These are phyloP conservation scores for Candida coquimbonensis DNA, from an alignment of 805 yeast genomes.

Conservation along the genomic window DNA sequence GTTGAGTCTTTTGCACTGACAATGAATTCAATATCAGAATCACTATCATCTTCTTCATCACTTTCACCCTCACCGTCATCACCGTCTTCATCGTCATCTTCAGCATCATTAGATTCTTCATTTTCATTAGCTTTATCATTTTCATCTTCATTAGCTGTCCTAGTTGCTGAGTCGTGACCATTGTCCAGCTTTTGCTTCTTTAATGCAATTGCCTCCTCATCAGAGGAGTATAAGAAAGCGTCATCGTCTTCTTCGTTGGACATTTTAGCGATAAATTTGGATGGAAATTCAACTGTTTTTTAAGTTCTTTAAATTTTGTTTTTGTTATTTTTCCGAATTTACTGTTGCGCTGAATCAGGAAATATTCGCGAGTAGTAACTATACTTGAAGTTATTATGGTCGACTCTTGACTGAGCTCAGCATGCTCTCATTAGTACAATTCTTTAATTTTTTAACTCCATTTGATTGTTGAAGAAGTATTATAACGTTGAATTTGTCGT, in stretches of 20 bases:
- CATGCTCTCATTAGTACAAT: no score
- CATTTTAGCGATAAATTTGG: conserved; percentile 5
- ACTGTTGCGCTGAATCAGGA: no score
- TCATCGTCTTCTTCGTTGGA: conserved; percentile 53
- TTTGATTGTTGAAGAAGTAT: no score
- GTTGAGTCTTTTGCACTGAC: conserved; percentile 40
- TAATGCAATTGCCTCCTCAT: conserved; percentile 7
- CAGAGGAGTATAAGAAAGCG: conserved; percentile 38
- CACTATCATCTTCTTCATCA: conserved; percentile 34
- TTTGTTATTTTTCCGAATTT: not conserved
- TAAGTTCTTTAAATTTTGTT: no score
- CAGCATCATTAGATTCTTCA: not conserved
- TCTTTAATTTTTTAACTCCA: no score
- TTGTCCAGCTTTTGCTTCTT: conserved; percentile 14
- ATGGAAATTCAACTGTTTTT: no score
- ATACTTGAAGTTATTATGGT: no score
- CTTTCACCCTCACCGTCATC: conserved; percentile 8
- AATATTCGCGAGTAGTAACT: no score
- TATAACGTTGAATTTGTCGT: no score
- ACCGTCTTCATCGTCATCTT: conserved; percentile 10
- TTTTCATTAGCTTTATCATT: not conserved
- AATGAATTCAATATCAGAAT: conserved; percentile 78
- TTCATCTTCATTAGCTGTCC: not conserved
- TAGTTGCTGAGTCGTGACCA: not conserved
- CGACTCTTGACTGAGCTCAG: no score